These are phyloP conservation scores for Sporobolomyces roseus DNA, from an alignment of 768 basidiomycete species.

Conservation along the genomic window DNA sequence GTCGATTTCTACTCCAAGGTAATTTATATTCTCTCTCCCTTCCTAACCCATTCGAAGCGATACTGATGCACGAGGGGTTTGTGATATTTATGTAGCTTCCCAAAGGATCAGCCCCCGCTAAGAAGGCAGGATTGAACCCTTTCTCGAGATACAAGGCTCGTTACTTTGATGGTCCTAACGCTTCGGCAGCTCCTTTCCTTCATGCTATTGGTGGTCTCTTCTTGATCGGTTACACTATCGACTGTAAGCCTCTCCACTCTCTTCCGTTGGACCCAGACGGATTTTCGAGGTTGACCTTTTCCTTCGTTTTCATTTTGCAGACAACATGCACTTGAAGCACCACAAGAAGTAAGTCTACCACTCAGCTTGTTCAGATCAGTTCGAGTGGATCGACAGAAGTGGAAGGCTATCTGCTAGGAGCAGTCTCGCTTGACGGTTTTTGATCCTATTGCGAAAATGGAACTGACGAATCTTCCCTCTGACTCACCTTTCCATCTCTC, in stretches of 20 bases:
- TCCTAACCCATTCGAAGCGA: neutral
- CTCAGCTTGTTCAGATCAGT: neutral
- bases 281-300: neutral
- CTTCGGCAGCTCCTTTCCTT: slow-evolving; percentile 61
- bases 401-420: too few relatives aligned
- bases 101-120: slow-evolving; percentile 67
- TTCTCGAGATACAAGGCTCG: slow-evolving; percentile 66
- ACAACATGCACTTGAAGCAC: slow-evolving; percentile 42
- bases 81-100: slow-evolving; percentile 69
- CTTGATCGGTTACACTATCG: slow-evolving; percentile 75
- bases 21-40: neutral
- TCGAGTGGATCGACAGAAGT: too few relatives aligned
- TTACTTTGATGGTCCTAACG: slow-evolving; percentile 81
- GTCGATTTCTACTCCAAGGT: slow-evolving; percentile 90
- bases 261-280: too few relatives aligned
- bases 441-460: neutral
- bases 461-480: neutral
- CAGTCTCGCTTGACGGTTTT: neutral
- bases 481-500: neutral
- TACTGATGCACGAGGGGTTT: too few relatives aligned
- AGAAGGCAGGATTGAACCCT: slow-evolving; percentile 52
- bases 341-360: slow-evolving; percentile 37
- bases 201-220: slow-evolving; percentile 65
- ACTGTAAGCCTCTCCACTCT: slow-evolving; percentile 51
- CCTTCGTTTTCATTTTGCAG: neutral